Percentiles rank a stretch among this genome's conserved stretches.
phyloP scores from a whole-genome alignment of 352 stramenopile species.

The Globisporangium barbulae region DNA sequence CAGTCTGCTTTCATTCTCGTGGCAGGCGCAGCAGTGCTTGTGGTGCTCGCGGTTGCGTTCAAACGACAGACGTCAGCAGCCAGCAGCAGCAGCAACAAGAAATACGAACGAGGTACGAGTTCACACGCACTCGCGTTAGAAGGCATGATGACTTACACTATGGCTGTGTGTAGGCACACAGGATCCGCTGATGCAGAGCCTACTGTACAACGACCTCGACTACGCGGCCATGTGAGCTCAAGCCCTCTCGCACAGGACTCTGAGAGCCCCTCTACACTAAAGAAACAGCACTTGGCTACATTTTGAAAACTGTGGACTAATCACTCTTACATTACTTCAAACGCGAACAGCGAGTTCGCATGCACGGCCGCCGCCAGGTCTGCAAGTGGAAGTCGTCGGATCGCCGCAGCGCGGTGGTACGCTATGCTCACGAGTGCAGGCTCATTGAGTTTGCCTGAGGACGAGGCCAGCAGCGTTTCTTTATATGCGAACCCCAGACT shows the following conservation, averaged over 20 bases:
- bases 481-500: background rate
- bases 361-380: slow-evolving; percentile 37
- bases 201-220: slow-evolving; percentile 71
- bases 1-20: background rate
- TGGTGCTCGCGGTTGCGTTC: background rate
- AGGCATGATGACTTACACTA: background rate
- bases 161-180: slow-evolving; percentile 1
- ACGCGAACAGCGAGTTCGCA: slow-evolving; percentile 37
- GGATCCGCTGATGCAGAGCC: slow-evolving; percentile 49
- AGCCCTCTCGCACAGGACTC: slow-evolving; percentile 6
- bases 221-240: slow-evolving; percentile 62
- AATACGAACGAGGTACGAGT: background rate
- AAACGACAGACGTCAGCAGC: background rate
- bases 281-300: background rate
- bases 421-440: slow-evolving; percentile 50
- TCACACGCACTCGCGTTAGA: background rate
- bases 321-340: slow-evolving; percentile 20
- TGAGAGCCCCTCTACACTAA: background rate
- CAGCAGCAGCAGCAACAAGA: background rate
- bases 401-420: slow-evolving; percentile 34
- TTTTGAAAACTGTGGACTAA: background rate
- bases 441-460: slow-evolving; percentile 38
- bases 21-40: background rate
- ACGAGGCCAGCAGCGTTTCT: background rate
- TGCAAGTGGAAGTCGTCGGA: slow-evolving; percentile 28